phyloP scores from a whole-genome alignment of 805 yeast genomes.

The Ogataea saltuana region DNA sequence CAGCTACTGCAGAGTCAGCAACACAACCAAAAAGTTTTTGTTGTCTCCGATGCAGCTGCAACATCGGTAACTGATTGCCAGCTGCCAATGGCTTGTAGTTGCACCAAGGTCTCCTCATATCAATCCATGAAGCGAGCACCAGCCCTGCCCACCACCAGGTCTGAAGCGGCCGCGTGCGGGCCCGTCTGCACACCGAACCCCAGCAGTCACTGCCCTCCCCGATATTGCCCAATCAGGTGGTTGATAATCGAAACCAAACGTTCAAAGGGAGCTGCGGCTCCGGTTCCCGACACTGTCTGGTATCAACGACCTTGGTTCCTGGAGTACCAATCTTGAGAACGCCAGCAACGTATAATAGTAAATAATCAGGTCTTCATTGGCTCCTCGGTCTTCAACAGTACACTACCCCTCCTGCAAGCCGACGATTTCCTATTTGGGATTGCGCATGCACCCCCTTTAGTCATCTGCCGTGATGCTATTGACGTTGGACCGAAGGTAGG shows the following conservation, averaged over 20 bases:
- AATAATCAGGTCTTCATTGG: conserved; percentile 16
- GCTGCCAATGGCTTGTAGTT: too few species aligned
- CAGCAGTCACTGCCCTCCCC: too few species aligned
- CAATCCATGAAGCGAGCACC: too few species aligned
- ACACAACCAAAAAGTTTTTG: too few species aligned
- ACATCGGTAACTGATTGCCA: too few species aligned
- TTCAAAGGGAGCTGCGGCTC: conserved; percentile 1
- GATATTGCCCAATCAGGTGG: conserved; percentile 1
- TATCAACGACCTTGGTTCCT: too few species aligned
- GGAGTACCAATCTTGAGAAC: too few species aligned
- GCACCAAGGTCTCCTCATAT: too few species aligned
- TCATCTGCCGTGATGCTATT: conserved; percentile 8
- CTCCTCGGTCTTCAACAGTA: conserved; percentile 1
- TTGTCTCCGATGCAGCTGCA: too few species aligned
- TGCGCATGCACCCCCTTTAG: conserved; percentile 16
- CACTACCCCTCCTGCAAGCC: conserved; percentile 11
- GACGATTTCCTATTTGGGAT: neutral
- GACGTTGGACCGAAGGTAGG: neutral
- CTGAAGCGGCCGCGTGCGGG: too few species aligned
- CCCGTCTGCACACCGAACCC: neutral
- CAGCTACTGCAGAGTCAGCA: too few species aligned
- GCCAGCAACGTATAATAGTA: neutral
- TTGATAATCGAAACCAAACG: conserved; percentile 1
- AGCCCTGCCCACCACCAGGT: too few species aligned
- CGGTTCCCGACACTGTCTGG: neutral